Conservation (phyloP, 2,329 filamentous ascomycete species). For the Paramyrothecium roridum region DNA sequence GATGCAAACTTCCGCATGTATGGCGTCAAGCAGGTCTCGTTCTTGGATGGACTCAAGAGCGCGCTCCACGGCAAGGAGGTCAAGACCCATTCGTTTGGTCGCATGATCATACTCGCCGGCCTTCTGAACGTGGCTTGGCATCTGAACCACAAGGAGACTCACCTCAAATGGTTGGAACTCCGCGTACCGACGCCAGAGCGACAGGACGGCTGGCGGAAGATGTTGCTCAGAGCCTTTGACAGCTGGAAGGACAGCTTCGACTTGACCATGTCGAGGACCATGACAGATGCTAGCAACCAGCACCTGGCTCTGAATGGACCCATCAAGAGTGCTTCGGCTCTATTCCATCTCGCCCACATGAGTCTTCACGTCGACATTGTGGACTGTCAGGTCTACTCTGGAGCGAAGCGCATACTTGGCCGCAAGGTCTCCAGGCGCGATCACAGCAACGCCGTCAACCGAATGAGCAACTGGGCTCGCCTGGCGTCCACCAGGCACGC, state of each 20-base stretch:
- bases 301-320: conserved; percentile 52
- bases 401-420: conserved; percentile 72
- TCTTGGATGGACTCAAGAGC: conserved; percentile 80
- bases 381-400: conserved; percentile 86
- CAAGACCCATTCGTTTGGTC: conserved; percentile 81
- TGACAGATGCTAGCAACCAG: conserved; percentile 34
- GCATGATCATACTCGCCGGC: conserved; percentile 87
- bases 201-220: conserved; percentile 75
- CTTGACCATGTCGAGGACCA: conserved; percentile 49
- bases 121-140: conserved; percentile 91
- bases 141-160: conserved; percentile 80
- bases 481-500: conserved; percentile 74
- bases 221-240: conserved; percentile 77
- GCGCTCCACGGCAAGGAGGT: conserved; percentile 80
- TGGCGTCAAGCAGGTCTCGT: conserved; percentile 74
- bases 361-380: conserved; percentile 85
- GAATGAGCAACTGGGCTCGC: conserved; percentile 78
- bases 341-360: conserved; percentile 87
- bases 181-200: conserved; percentile 55
- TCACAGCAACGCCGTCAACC: conserved; percentile 66
- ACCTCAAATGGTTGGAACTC: conserved; percentile 75
- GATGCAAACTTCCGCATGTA: conserved; percentile 75
- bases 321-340: conserved; percentile 74
- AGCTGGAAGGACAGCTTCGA: conserved; percentile 87
- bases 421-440: conserved; percentile 75